Conservation (phyloP, 148 eudicot species). For the Amaranthus cruentus region DNA sequence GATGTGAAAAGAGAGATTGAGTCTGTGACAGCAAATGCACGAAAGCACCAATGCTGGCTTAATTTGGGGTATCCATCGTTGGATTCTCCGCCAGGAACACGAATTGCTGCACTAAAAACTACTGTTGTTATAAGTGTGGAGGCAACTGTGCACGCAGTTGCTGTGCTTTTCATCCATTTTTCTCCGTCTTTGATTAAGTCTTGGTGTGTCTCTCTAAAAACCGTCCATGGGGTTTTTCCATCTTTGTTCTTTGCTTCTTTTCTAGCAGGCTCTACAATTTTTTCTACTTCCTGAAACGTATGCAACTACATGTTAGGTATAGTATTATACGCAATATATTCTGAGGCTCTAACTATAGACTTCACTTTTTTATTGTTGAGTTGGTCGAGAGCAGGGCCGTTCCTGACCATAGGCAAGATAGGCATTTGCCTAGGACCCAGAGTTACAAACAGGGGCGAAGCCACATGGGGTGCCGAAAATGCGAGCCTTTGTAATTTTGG, state of each 20-base stretch:
- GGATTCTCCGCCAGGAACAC: slow-evolving; percentile 21
- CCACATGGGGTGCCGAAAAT: too few species aligned
- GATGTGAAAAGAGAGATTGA: slow-evolving; percentile 22
- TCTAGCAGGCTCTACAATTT: slow-evolving; percentile 23
- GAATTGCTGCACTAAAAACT: slow-evolving; percentile 18
- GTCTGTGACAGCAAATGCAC: slow-evolving; percentile 19
- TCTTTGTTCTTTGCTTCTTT: slow-evolving; percentile 24
- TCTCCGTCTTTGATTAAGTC: slow-evolving; percentile 24
- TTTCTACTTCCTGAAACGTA: slow-evolving; percentile 20
- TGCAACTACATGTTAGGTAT: neutral
- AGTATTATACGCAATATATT: neutral
- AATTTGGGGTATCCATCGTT: neutral
- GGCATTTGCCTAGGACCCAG: too few species aligned
- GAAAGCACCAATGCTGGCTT: neutral
- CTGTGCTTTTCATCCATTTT: slow-evolving; percentile 30
- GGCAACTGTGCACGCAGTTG: slow-evolving; percentile 23
- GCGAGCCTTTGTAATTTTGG: too few species aligned
- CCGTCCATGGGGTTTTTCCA: slow-evolving; percentile 25
- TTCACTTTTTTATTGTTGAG: too few species aligned
- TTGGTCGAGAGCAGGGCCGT: too few species aligned
- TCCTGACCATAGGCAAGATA: too few species aligned
- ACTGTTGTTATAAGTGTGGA: slow-evolving; percentile 26
- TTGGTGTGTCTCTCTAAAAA: slow-evolving; percentile 24
- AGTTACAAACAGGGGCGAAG: too few species aligned
- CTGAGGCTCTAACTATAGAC: too few species aligned